phyloP scores from a whole-genome alignment of 2,329 filamentous ascomycete genomes.

The Colletotrichum australisinense region DNA sequence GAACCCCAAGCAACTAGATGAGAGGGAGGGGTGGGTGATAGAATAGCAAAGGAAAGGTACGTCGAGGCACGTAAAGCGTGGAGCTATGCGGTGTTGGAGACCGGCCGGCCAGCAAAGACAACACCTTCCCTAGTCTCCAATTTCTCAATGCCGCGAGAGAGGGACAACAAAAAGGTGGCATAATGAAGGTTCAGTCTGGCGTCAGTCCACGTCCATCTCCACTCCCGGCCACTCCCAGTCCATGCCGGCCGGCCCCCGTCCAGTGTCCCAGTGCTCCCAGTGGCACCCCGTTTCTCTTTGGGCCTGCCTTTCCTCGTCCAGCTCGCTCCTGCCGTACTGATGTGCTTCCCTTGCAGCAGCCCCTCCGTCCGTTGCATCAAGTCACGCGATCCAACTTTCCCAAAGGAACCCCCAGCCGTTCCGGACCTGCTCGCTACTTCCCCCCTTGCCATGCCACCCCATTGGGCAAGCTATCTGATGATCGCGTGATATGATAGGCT shows the following conservation, averaged over 20 bases:
- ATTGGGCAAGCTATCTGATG: slow-evolving; percentile 35
- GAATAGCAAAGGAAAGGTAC: not conserved
- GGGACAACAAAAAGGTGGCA: slow-evolving; percentile 17
- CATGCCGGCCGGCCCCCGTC: slow-evolving; percentile 17
- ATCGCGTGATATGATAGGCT: slow-evolving; percentile 38
- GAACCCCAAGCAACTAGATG: not conserved
- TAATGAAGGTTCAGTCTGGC: slow-evolving; percentile 31
- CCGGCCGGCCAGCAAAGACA: not conserved
- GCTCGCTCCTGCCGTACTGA: slow-evolving; percentile 12
- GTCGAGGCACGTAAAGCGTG: not conserved
- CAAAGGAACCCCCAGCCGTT: slow-evolving; percentile 17
- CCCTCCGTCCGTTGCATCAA: slow-evolving; percentile 35
- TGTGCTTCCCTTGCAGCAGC: slow-evolving; percentile 29
- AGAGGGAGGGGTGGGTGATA: not conserved
- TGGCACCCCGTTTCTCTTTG: not conserved
- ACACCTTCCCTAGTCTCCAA: not conserved
- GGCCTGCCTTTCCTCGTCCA: not conserved
- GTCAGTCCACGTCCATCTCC: slow-evolving; percentile 32
- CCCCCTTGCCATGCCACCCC: slow-evolving; percentile 13
- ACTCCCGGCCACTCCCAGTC: slow-evolving; percentile 7
- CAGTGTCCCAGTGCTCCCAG: not conserved
- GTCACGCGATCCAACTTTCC: slow-evolving; percentile 39
- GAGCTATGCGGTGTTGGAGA: not conserved
- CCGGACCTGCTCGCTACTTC: slow-evolving; percentile 21
- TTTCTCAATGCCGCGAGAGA: not conserved